Base-by-base conservation (phyloP, 306 rosid species). In the Calophaca sinica region DNA sequence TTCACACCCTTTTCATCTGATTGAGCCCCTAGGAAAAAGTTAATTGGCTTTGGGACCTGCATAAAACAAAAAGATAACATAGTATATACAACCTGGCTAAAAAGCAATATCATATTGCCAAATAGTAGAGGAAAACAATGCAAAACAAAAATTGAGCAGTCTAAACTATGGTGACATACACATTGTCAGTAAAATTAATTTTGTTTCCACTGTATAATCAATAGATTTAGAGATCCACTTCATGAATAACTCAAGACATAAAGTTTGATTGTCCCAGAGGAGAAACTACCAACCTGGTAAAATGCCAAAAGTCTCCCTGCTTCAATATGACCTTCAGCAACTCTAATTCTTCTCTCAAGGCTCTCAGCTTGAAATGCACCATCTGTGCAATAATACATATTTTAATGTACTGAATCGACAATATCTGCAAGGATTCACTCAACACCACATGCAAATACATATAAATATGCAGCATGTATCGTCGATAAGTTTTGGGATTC, bases 31-130 rank as follows among this genome's bases (percentile, higher is more conserved):
- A 82, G 75, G 83, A 94, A 94, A 80, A 86, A 92, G 76, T 84
- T 89, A 86, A 92, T 72, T 52, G 98, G 88, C 92, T 94, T 94
- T 54, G 99, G 99, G 63, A 94, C 99, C 99, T 94, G 86, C 28
- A 85, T 42, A 75, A 72, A 71, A 63, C 66, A 57, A 57, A 9
- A 46, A 39, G 46, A 54, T 26, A 70, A 64, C 48, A 45, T 28
- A 20, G 44, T 86, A 63, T 77, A 73, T 31, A 77, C 60, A 52
- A n/a, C 46, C 44, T 62, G 33, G 70, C 75, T 20, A 54, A 52
- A 75, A 53, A 77, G 45, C 77, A 76, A 76, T 72, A 46, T 53
- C 80, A 71, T 76, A 38, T 33, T 45, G 70, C 68, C 4, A 59
- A 70, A 29, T 54, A 42, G 74, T 31, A 52, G 46, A 66, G 35